phyloP scores from a whole-genome alignment of 352 stramenopile species.

The Phytophthora cactorum region DNA sequence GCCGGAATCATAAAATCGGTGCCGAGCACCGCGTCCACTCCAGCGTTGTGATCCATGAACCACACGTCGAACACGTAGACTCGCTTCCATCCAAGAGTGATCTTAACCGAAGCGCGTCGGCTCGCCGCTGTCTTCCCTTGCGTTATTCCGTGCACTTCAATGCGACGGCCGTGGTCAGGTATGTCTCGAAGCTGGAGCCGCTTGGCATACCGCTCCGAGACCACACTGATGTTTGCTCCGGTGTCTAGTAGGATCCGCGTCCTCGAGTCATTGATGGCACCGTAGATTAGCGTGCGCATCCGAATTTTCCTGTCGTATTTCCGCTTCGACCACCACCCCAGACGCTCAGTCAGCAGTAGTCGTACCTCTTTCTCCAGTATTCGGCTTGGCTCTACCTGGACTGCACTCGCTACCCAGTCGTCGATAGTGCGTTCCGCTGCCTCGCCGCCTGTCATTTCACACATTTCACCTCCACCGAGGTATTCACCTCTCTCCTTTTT shows the following conservation, averaged over 20 bases:
- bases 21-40: background rate
- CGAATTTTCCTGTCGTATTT: background rate
- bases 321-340: background rate
- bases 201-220: background rate
- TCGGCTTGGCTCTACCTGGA: too few species aligned
- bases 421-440: too few species aligned
- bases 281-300: background rate
- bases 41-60: constrained; percentile 7
- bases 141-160: constrained; percentile 15
- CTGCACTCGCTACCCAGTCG: too few species aligned
- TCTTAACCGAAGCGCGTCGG: background rate
- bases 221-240: background rate
- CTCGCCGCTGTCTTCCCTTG: background rate
- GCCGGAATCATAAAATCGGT: constrained; percentile 19
- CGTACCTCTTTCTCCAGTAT: too few species aligned
- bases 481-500: background rate
- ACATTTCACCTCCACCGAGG: background rate
- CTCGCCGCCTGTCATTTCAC: background rate
- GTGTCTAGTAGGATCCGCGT: background rate
- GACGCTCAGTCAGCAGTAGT: background rate
- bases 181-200: background rate
- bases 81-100: constrained; percentile 4
- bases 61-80: constrained; percentile 15
- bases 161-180: background rate
- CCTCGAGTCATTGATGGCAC: background rate